Percentiles rank a stretch among this genome's conserved stretches.
Conservation (phyloP, 2,329 filamentous ascomycete genomes). For the Aaosphaeria pasadenensis region DNA sequence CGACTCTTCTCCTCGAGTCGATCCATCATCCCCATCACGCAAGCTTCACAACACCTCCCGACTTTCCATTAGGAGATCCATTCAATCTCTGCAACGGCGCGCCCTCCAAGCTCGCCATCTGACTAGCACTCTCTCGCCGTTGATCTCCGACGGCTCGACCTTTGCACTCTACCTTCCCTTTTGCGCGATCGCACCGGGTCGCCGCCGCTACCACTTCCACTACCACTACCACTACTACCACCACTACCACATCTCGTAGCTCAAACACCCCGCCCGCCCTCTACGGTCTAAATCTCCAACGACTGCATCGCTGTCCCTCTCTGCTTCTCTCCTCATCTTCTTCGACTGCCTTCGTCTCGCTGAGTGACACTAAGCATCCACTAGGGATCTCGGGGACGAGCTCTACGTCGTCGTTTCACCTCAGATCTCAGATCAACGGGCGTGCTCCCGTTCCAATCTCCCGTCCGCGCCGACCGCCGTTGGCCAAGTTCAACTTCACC, state of each 20-base stretch:
- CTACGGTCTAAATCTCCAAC: neutral
- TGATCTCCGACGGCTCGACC: no score
- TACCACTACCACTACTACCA: neutral
- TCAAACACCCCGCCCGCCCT: no score
- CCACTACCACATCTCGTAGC: neutral
- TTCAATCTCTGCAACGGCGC: no score
- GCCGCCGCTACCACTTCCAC: neutral
- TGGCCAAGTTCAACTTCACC: neutral
- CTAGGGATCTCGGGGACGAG: constrained; percentile 3
- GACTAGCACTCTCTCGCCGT: no score
- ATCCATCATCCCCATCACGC: no score
- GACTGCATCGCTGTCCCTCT: constrained; percentile 1
- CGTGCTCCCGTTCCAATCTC: constrained; percentile 16
- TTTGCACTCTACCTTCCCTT: no score
- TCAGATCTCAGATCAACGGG: constrained; percentile 22
- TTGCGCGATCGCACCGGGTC: no score
- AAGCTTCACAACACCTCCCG: no score
- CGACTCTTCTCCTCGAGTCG: no score
- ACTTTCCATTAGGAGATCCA: no score
- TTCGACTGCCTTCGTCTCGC: neutral
- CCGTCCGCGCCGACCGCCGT: constrained; percentile 1
- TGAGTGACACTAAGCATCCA: neutral
- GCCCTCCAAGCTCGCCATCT: no score
- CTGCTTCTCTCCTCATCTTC: neutral
- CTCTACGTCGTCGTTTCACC: constrained; percentile 31